These are phyloP conservation scores for Phytopythium delawarense DNA, from an alignment of 352 stramenopile genomes.

Conservation along the genomic window DNA sequence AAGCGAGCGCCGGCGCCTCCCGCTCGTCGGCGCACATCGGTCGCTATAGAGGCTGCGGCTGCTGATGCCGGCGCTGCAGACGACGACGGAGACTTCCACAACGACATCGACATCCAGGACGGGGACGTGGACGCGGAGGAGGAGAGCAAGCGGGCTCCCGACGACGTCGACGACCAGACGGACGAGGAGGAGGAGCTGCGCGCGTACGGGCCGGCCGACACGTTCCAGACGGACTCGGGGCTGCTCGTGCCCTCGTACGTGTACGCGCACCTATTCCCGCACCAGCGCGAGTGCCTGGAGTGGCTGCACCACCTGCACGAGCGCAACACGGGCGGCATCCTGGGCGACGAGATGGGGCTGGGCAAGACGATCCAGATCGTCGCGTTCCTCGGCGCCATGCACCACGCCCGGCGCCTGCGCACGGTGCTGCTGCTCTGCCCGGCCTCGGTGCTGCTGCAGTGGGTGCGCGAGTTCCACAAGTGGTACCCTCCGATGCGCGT, in stretches of 20 bases:
- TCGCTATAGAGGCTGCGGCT: slow-evolving; percentile 4
- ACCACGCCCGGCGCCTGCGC: slow-evolving; percentile 45
- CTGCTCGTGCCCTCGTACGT: slow-evolving; percentile 68
- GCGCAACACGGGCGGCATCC: slow-evolving; percentile 95
- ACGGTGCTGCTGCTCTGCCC: slow-evolving; percentile 92
- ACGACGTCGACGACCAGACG: slow-evolving; percentile 2
- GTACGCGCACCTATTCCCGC: slow-evolving; percentile 85
- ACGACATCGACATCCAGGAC: slow-evolving; percentile 14
- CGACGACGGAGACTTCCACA: slow-evolving; percentile 36
- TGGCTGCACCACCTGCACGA: slow-evolving; percentile 97
- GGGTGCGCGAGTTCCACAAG: slow-evolving; percentile 93
- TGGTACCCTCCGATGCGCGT: slow-evolving; percentile 90
- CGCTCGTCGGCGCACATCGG: background rate
- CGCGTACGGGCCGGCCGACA: slow-evolving; percentile 45
- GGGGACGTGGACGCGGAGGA: slow-evolving; percentile 1
- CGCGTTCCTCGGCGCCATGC: slow-evolving; percentile 76
- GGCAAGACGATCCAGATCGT: slow-evolving; percentile 96
- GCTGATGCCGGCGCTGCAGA: slow-evolving; percentile 4
- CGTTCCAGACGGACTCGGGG: slow-evolving; percentile 56
- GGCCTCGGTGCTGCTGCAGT: slow-evolving; percentile 95
- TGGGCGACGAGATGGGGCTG: slow-evolving; percentile 95
- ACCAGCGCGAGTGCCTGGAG: slow-evolving; percentile 93
- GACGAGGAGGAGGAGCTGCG: background rate
- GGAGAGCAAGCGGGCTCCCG: background rate
- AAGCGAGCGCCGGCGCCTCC: slow-evolving; percentile 7